Evolutionary conservation across 495 filamentous ascomycete genomes (phyloP), one percentile per base, ranked within the genome.

Genomic region (Trichoderma erinaceum): DNA sequence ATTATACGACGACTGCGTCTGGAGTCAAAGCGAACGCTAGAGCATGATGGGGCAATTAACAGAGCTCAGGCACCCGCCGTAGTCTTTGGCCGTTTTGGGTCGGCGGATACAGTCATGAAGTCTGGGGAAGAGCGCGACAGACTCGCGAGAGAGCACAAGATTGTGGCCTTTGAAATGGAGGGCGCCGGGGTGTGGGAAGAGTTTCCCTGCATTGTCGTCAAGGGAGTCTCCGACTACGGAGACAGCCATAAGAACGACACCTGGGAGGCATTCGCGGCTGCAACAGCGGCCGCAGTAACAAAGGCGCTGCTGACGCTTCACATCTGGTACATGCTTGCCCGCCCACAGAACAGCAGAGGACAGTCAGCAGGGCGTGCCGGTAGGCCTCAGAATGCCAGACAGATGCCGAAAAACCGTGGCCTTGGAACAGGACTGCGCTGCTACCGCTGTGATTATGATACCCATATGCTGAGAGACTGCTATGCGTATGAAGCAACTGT

Each of bases 241-340:
- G 79, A 81, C 66, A 75, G 75, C 66, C 78, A 81, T 66, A 80
- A 81, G 69, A 71, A 77, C 68, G 73, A 80, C 48, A 44, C 27
- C n/a, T 81, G 78, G 79, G 77, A 81, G 66, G 41, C 63, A 4
- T 81, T 77, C 71, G 75, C 78, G 16, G 77, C 79, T 3, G 75
- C 76, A 8, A 71, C 69, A 4, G 79, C 76, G 1, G 79, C 79
- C 6, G 68, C 73, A 43, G 68, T 66, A 23, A 68, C 68, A 10
- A 75, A 72, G 21, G 61, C 65, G 23, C 18, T 73, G 10, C 23
- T 71, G 32, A 61, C 46, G 4, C 18, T 63, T n/a, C 70, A 67
- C 41, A 18, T 65, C n/a, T 7, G 2, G 43, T 2, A 16, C 43
- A 46, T 46, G 18, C 18, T 46, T 1, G 43, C 2, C 43, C 6